Conservation (phyloP, 345 rosid species). For the Luvunga scandens region DNA sequence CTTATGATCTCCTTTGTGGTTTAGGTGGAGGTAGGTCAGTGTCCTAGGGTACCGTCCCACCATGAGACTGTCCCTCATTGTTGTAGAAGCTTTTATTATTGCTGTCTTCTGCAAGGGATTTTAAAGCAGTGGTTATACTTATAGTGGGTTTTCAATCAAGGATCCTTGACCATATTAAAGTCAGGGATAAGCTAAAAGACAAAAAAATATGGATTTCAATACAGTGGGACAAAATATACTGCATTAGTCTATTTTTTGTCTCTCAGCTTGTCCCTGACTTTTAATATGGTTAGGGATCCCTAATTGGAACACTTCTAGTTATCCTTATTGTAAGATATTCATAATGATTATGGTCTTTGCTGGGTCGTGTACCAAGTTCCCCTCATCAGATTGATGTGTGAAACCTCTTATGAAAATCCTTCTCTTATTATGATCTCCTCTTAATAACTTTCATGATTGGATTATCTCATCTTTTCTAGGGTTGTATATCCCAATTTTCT, state of each 20-base stretch:
- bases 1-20: background rate
- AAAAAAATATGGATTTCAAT: too few relatives aligned
- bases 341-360: background rate
- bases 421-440: background rate
- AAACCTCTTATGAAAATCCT: background rate
- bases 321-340: too few relatives aligned
- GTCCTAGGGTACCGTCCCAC: background rate
- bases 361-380: background rate
- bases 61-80: background rate
- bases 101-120: background rate
- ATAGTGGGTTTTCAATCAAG: too few relatives aligned
- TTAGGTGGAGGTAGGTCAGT: background rate
- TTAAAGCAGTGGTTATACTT: background rate
- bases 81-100: background rate
- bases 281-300: too few relatives aligned
- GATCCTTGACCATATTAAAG: too few relatives aligned
- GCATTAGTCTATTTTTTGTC: too few relatives aligned
- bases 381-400: background rate
- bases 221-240: too few relatives aligned
- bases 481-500: background rate
- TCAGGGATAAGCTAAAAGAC: too few relatives aligned
- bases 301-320: too few relatives aligned
- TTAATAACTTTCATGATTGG: background rate
- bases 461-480: background rate
- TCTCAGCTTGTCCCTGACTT: too few relatives aligned